A percentile compares a stretch with the other conserved stretches of the same genome.
Conservation (phyloP, 345 rosid species). For the Eucalyptus sp. region DNA sequence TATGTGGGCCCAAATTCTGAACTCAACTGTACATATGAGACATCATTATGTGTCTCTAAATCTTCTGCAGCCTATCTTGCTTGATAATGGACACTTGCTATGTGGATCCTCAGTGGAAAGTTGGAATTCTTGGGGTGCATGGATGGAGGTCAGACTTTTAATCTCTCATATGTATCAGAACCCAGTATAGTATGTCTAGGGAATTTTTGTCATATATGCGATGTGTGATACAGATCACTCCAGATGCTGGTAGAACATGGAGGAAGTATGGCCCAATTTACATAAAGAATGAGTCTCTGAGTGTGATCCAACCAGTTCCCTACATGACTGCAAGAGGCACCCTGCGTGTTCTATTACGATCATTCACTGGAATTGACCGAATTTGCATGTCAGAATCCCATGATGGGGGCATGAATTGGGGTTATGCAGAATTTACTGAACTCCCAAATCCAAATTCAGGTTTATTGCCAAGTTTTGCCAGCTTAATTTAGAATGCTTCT, state of each 20-base stretch:
- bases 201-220: background rate
- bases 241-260: constrained; percentile 74
- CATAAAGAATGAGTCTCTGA: constrained; percentile 44
- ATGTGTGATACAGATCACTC: constrained; percentile 39
- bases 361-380: constrained; percentile 50
- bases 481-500: background rate
- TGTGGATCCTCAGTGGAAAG: constrained; percentile 93
- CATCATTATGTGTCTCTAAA: background rate
- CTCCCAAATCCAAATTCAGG: constrained; percentile 96
- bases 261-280: constrained; percentile 75
- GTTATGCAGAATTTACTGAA: constrained; percentile 53
- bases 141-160: constrained; percentile 62
- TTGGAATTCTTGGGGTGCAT: constrained; percentile 96
- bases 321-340: constrained; percentile 48
- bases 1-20: background rate
- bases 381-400: constrained; percentile 74
- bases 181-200: background rate
- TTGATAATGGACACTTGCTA: constrained; percentile 54
- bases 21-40: background rate
- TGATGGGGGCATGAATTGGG: constrained; percentile 71
- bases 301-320: constrained; percentile 96
- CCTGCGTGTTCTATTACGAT: constrained; percentile 53
- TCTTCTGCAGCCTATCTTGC: constrained; percentile 64
- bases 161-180: background rate
- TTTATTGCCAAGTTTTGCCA: background rate